Conservation (phyloP, 2,329 filamentous ascomycete species). For the Talaromyces piceae region DNA sequence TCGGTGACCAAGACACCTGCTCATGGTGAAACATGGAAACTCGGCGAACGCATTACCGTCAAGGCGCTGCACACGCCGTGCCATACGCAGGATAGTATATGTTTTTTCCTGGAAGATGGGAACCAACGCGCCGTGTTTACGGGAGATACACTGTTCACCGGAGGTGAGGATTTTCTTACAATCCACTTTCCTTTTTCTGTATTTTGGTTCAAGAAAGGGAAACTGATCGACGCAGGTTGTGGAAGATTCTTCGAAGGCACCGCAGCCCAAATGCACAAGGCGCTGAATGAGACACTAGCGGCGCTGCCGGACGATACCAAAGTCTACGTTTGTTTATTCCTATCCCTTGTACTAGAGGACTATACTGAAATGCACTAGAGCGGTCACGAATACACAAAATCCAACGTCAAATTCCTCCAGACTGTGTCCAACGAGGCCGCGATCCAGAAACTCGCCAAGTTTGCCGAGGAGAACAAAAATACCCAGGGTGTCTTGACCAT, state of each 20-base stretch:
- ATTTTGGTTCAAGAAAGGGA: background rate
- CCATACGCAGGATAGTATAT: slow-evolving; percentile 97
- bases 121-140: slow-evolving; percentile 74
- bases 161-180: slow-evolving; percentile 52
- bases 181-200: too few relatives aligned
- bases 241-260: slow-evolving; percentile 94
- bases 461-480: slow-evolving; percentile 70
- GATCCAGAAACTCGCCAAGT: slow-evolving; percentile 68
- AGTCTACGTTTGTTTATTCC: slow-evolving; percentile 61
- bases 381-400: slow-evolving; percentile 97
- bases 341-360: background rate
- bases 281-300: slow-evolving; percentile 77
- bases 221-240: slow-evolving; percentile 54
- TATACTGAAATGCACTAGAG: slow-evolving; percentile 47
- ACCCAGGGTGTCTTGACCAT: slow-evolving; percentile 97
- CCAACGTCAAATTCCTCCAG: slow-evolving; percentile 81
- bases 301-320: slow-evolving; percentile 80
- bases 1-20: slow-evolving; percentile 69
- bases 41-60: slow-evolving; percentile 72
- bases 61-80: slow-evolving; percentile 92
- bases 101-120: slow-evolving; percentile 82
- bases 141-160: slow-evolving; percentile 92
- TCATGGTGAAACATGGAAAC: slow-evolving; percentile 69
- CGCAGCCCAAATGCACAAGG: slow-evolving; percentile 83
- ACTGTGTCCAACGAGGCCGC: slow-evolving; percentile 67